Evolutionary conservation across 1,284 basidiomycete species (phyloP).

Genomic region (Ceratobasidium sp.): DNA sequence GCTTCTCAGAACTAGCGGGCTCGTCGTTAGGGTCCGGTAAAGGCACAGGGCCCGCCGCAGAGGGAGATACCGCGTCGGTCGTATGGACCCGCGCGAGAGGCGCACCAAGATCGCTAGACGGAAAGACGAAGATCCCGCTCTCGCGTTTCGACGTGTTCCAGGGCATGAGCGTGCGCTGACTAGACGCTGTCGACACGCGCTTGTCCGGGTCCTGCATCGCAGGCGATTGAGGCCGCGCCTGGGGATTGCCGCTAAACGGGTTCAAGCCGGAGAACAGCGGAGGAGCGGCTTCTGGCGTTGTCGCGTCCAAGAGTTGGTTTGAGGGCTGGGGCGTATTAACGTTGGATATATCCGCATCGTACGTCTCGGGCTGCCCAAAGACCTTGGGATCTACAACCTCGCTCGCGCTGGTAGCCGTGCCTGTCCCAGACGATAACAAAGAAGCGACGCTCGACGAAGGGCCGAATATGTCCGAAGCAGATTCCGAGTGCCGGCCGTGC

Average conservation of each 20-base stretch:
- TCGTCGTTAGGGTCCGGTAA: background rate
- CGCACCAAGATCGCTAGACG: background rate
- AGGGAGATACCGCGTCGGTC: constrained; percentile 8
- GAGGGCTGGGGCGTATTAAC: background rate
- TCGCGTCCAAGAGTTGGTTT: background rate
- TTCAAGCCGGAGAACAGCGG: background rate
- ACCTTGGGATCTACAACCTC: constrained; percentile 8
- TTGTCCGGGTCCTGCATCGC: constrained; percentile 35
- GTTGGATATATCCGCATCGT: constrained; percentile 20
- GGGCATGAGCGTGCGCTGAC: constrained; percentile 35
- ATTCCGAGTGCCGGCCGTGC: constrained; percentile 17
- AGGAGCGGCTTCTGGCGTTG: background rate
- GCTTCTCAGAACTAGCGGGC: background rate
- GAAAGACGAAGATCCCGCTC: constrained; percentile 31
- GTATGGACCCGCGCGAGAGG: constrained; percentile 29
- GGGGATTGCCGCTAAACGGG: constrained; percentile 10
- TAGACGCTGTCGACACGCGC: constrained; percentile 38
- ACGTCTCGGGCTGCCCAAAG: background rate
- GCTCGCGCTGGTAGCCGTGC: constrained; percentile 26
- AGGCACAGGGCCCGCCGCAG: background rate
- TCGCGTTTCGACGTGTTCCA: constrained; percentile 13
- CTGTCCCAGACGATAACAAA: constrained; percentile 5
- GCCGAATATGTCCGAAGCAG: constrained; percentile 8
- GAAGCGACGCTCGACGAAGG: constrained; percentile 40
- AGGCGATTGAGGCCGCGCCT: constrained; percentile 14